Conservation (phyloP, 305 asterid species). For the Solanum hybrid region DNA sequence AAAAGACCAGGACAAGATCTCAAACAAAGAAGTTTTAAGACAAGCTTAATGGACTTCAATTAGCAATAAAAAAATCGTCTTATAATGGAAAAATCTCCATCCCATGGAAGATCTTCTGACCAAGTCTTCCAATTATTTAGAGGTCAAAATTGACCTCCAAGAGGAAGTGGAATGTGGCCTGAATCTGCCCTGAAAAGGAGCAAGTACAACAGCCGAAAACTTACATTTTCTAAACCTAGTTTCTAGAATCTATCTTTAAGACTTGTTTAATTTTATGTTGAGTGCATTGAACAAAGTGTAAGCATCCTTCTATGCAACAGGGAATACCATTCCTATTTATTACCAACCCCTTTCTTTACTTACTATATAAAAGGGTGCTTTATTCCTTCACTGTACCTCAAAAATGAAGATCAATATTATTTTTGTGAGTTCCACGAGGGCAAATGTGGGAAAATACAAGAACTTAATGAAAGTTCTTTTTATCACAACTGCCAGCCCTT, state of each 20-base stretch:
- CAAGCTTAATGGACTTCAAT: not conserved
- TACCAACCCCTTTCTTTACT: not conserved
- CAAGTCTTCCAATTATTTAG: not conserved
- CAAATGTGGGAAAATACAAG: not conserved
- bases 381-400: not conserved
- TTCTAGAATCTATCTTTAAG: not conserved
- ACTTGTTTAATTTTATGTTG: not conserved
- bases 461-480: not conserved
- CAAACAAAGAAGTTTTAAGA: not conserved
- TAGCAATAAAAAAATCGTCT: not conserved
- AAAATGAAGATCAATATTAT: not conserved
- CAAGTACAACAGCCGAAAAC: not conserved
- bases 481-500: not conserved
- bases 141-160: not conserved
- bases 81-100: not conserved
- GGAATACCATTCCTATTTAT: not conserved
- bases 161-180: not conserved
- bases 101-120: not conserved
- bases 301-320: not conserved
- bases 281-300: not conserved
- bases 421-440: not conserved
- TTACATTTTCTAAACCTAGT: not conserved
- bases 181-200: not conserved
- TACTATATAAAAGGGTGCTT: not conserved
- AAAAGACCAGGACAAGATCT: not conserved